Evolutionary conservation across 495 filamentous ascomycete genomes (phyloP).

Genomic region (Elaphomyces granulatus): DNA sequence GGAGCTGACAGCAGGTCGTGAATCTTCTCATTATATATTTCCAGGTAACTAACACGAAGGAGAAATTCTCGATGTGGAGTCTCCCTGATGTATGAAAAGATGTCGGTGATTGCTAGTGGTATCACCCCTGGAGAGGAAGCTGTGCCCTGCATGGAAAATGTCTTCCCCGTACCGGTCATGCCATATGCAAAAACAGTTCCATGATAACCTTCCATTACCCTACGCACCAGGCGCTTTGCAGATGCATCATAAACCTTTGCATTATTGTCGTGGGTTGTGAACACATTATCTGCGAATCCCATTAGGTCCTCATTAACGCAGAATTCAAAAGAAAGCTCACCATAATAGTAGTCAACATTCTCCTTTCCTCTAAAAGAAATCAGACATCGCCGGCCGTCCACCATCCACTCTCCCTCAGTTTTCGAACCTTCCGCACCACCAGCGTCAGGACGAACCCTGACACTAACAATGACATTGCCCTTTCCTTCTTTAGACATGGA

Average conservation of each 20-base stretch:
- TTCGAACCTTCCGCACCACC: conserved; percentile 42
- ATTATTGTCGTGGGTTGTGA: conserved; percentile 83
- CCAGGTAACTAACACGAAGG: conserved; percentile 90
- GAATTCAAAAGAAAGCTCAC: conserved; percentile 32
- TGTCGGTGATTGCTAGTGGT: conserved; percentile 92
- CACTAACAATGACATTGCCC: conserved; percentile 92
- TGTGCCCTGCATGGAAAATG: conserved; percentile 98
- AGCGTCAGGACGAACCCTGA: conserved; percentile 77
- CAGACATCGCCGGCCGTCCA: conserved; percentile 70
- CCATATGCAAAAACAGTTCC: conserved; percentile 98
- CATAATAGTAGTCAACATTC: conserved; percentile 85
- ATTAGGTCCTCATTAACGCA: background rate
- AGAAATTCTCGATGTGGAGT: conserved; percentile 90
- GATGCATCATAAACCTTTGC: conserved; percentile 83
- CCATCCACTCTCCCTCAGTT: conserved; percentile 74
- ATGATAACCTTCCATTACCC: conserved; percentile 98
- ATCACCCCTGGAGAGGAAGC: conserved; percentile 96
- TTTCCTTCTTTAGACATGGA: conserved; percentile 50
- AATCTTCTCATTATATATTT: conserved; percentile 98
- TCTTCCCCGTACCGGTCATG: conserved; percentile 98
- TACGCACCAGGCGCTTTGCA: conserved; percentile 83
- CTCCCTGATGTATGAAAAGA: conserved; percentile 96
- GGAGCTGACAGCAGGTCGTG: conserved; percentile 79
- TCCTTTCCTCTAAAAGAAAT: conserved; percentile 78
- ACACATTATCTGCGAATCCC: conserved; percentile 82